phyloP scores from a whole-genome alignment of 305 asterid genomes.

The Rubia peregrina region DNA sequence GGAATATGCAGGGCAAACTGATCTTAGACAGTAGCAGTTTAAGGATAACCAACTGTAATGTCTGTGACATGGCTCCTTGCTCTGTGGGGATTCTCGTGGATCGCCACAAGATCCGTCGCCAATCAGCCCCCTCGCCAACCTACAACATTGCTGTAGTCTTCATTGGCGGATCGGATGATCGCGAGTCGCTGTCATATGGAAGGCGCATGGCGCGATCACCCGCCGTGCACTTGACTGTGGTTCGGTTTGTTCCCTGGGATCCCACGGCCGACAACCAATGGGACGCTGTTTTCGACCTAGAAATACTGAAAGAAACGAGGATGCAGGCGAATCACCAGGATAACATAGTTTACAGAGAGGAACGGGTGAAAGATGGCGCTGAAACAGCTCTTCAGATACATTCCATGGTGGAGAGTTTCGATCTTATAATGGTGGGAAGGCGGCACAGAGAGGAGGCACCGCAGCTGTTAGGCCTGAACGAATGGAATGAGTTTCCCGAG shows the following conservation, averaged over 20 bases:
- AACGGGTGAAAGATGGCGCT: conserved; percentile 69
- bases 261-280: conserved; percentile 55
- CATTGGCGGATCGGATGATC: conserved; percentile 73
- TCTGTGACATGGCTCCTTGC: conserved; percentile 69
- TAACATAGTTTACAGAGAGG: conserved; percentile 58
- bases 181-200: conserved; percentile 72
- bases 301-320: conserved; percentile 58
- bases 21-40: conserved; percentile 46
- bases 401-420: conserved; percentile 54
- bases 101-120: conserved; percentile 54
- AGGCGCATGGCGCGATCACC: conserved; percentile 59
- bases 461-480: conserved; percentile 62
- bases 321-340: conserved; percentile 48
- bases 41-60: conserved; percentile 55
- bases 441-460: conserved; percentile 59
- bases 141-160: conserved; percentile 56
- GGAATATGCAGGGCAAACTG: conserved; percentile 81
- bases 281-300: conserved; percentile 84
- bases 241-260: conserved; percentile 57
- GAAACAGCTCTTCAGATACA: conserved; percentile 61
- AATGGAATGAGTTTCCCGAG: conserved; percentile 83
- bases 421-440: conserved; percentile 63
- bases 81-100: conserved; percentile 73
- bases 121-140: conserved; percentile 10
- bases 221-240: conserved; percentile 46